Conservation (phyloP, 495 filamentous ascomycete species). For the Zalerion maritima region DNA sequence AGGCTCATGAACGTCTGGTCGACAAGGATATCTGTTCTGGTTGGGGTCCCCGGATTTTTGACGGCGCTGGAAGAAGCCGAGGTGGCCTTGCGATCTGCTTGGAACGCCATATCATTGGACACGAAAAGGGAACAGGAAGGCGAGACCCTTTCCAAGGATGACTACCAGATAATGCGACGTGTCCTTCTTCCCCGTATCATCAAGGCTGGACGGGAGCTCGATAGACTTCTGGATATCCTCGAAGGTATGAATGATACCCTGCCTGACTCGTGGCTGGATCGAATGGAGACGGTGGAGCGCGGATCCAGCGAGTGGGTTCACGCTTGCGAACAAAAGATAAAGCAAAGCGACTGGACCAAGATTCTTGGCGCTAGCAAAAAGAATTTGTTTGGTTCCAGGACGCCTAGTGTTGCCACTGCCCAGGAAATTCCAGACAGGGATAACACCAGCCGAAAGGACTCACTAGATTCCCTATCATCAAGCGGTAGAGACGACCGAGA, state of each 20-base stretch:
- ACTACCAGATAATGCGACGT: conserved; percentile 46
- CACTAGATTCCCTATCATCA: too few species aligned
- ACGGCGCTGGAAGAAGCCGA: conserved; percentile 48
- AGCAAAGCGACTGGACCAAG: conserved; percentile 17
- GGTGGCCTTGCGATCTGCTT: conserved; percentile 45
- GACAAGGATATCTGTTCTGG: conserved; percentile 57
- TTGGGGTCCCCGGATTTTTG: conserved; percentile 54
- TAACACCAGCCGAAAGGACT: too few species aligned
- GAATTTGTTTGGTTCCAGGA: conserved; percentile 18
- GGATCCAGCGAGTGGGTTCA: conserved; percentile 67
- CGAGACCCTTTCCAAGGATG: too few species aligned
- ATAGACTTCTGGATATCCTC: conserved; percentile 68
- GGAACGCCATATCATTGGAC: conserved; percentile 36
- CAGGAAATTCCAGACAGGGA: too few species aligned
- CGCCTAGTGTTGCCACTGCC: conserved; percentile 28
- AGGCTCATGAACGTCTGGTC: conserved; percentile 60
- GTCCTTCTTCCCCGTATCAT: conserved; percentile 55
- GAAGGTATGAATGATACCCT: conserved; percentile 73
- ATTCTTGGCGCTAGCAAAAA: conserved; percentile 4
- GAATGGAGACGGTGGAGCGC: conserved; percentile 64
- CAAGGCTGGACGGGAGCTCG: conserved; percentile 55
- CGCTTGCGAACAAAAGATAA: conserved; percentile 24
- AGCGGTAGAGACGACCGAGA: too few species aligned
- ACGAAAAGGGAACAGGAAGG: too few species aligned
- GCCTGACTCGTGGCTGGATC: conserved; percentile 76